Conservation (phyloP, 495 filamentous ascomycete species). For the Thozetella sp. region DNA sequence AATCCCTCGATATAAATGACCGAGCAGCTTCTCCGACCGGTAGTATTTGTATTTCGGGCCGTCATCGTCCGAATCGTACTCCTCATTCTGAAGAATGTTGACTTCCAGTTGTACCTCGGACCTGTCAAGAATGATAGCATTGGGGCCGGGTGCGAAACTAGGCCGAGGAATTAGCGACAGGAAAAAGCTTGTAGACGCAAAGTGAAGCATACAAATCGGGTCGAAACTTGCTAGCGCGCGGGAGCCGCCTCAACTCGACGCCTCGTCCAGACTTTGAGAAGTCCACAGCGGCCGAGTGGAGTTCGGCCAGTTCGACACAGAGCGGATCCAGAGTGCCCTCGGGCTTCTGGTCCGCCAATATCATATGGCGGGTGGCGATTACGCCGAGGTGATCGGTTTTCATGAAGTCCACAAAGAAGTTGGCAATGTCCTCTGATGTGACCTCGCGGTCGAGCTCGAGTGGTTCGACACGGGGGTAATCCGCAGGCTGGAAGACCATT, state of each 20-base stretch:
- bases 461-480: constrained; percentile 61
- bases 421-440: constrained; percentile 60
- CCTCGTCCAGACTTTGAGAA: constrained; percentile 79
- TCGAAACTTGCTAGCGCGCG: constrained; percentile 18
- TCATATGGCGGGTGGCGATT: constrained; percentile 68
- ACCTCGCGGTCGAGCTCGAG: constrained; percentile 60
- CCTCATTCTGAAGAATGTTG: constrained; percentile 14
- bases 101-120: constrained; percentile 45
- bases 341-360: constrained; percentile 63
- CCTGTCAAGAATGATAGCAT: constrained; percentile 3
- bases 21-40: constrained; percentile 67
- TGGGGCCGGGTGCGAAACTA: constrained; percentile 56
- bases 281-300: constrained; percentile 81
- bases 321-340: constrained; percentile 56
- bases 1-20: constrained; percentile 71
- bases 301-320: constrained; percentile 64
- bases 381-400: constrained; percentile 70
- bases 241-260: constrained; percentile 45
- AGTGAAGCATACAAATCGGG: constrained; percentile 41
- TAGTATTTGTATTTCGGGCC: constrained; percentile 60
- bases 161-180: constrained; percentile 9
- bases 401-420: constrained; percentile 85
- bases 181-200: background rate
- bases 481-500: constrained; percentile 54
- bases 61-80: constrained; percentile 57